Percentiles rank a stretch among this genome's conserved stretches.
Conservation (phyloP, 805 yeast genomes). For the Ogataea salicorniae region DNA sequence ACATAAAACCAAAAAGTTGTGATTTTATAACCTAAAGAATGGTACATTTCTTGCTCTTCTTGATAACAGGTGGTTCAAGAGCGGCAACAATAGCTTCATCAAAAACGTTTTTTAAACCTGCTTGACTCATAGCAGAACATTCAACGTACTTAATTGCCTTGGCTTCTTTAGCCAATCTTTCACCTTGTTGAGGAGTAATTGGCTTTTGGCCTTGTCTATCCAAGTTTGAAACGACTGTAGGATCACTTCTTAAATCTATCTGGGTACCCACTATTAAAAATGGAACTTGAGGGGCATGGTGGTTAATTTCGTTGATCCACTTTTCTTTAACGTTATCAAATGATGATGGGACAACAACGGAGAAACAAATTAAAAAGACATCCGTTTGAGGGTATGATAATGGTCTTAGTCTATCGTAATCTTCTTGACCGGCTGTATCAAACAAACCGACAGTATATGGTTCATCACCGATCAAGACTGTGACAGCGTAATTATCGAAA, state of each 20-base stretch:
- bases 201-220: constrained; percentile 88
- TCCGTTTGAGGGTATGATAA: constrained; percentile 96
- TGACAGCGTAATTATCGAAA: constrained; percentile 90
- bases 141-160: constrained; percentile 96
- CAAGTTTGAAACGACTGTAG: constrained; percentile 81
- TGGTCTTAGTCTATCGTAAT: constrained; percentile 95
- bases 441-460: constrained; percentile 96
- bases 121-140: constrained; percentile 95
- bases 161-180: constrained; percentile 85
- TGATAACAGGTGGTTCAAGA: constrained; percentile 90
- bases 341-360: constrained; percentile 94
- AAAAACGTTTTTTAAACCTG: constrained; percentile 95
- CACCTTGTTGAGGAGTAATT: constrained; percentile 82
- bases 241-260: constrained; percentile 90
- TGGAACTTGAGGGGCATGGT: constrained; percentile 96
- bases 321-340: constrained; percentile 97
- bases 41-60: constrained; percentile 76
- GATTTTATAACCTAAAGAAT: constrained; percentile 48
- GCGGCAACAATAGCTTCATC: constrained; percentile 99
- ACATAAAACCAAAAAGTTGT: background rate
- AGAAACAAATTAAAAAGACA: constrained; percentile 91
- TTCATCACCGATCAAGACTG: constrained; percentile 95
- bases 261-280: constrained; percentile 97
- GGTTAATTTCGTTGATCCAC: constrained; percentile 97
- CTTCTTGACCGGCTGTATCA: constrained; percentile 99